phyloP scores from a whole-genome alignment of 208 protist species.

The Leishmania major region DNA sequence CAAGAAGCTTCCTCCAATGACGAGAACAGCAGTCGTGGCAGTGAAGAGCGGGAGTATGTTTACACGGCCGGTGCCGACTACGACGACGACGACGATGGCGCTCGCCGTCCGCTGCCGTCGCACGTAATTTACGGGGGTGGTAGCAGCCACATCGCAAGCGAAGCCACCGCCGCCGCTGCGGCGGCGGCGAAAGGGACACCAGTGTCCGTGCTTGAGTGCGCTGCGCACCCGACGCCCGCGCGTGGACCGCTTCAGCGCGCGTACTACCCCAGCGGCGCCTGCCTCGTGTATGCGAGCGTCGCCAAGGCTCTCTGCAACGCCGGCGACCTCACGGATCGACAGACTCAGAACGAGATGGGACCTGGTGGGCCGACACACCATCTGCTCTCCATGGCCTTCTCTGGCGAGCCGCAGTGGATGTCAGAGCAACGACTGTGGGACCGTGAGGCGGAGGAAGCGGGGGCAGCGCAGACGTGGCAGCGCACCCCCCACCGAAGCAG shows the following conservation, averaged over 20 bases:
- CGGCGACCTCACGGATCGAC: conserved; percentile 29
- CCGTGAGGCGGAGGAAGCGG: conserved; percentile 2
- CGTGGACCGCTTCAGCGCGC: conserved; percentile 32
- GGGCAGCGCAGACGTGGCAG: background rate
- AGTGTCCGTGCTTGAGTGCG: conserved; percentile 22
- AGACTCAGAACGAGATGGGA: conserved; percentile 40
- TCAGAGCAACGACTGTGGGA: conserved; percentile 14
- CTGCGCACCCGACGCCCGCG: conserved; percentile 30
- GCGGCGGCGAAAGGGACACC: conserved; percentile 15
- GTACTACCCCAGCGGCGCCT: conserved; percentile 55
- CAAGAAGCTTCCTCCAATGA: conserved; percentile 8
- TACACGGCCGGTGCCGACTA: conserved; percentile 16
- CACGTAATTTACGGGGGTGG: background rate
- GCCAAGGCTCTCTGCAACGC: conserved; percentile 43
- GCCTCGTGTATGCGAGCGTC: conserved; percentile 63
- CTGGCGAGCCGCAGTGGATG: conserved; percentile 51
- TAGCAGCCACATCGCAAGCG: conserved; percentile 4
- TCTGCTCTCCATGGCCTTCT: conserved; percentile 59
- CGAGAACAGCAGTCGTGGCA: conserved; percentile 1
- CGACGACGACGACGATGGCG: conserved; percentile 33
- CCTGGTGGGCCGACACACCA: conserved; percentile 45
- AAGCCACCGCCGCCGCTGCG: conserved; percentile 9
- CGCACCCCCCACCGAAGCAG: background rate
- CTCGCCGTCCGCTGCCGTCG: conserved; percentile 10
- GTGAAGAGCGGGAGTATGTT: conserved; percentile 16